Conservation (phyloP, 352 stramenopile species). For the Plasmopara viticola region DNA sequence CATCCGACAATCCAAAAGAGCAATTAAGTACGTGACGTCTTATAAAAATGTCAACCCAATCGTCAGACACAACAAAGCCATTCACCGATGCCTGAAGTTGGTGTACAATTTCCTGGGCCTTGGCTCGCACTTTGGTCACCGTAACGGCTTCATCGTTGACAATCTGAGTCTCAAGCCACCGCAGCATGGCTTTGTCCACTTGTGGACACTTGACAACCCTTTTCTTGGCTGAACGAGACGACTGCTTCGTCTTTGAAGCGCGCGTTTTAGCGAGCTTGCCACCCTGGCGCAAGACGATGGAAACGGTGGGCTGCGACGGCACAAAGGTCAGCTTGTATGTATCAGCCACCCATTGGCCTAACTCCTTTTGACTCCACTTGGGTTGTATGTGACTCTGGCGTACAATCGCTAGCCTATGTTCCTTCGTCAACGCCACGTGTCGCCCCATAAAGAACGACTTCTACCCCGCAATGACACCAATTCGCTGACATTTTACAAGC, state of each 20-base stretch:
- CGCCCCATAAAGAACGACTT: constrained; percentile 8
- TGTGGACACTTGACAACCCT: constrained; percentile 57
- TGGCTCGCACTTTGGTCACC: constrained; percentile 5
- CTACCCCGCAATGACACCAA: neutral
- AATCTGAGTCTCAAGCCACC: constrained; percentile 43
- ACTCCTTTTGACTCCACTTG: constrained; percentile 50
- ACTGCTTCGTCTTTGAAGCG: constrained; percentile 31
- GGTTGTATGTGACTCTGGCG: constrained; percentile 58
- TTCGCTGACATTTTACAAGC: neutral
- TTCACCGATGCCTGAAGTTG: constrained; percentile 10
- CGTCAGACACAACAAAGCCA: constrained; percentile 22
- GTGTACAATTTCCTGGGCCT: constrained; percentile 13
- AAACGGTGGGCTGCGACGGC: constrained; percentile 76
- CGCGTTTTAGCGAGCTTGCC: constrained; percentile 27
- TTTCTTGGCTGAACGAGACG: constrained; percentile 31
- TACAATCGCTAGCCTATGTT: constrained; percentile 65
- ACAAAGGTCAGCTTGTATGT: constrained; percentile 44
- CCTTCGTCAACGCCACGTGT: constrained; percentile 44
- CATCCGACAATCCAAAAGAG: constrained; percentile 22
- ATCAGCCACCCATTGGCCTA: constrained; percentile 58
- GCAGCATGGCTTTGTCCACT: constrained; percentile 52
- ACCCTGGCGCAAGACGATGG: constrained; percentile 54
- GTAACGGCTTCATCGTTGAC: constrained; percentile 21
- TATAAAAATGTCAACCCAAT: constrained; percentile 28
- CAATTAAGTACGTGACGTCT: constrained; percentile 21